Conservation (phyloP, 345 rosid species). For the Gossypium anomalum region DNA sequence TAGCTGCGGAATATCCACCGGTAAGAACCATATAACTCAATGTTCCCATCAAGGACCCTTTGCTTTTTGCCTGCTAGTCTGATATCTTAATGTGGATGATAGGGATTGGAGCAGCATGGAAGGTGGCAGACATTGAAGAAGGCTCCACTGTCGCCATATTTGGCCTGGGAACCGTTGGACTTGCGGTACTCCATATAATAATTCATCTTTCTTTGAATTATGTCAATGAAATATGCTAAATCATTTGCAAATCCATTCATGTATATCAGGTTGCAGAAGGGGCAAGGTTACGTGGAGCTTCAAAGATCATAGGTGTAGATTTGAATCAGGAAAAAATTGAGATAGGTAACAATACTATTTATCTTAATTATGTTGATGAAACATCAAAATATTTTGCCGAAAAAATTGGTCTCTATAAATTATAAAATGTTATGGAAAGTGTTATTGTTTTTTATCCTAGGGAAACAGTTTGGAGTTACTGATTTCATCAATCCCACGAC, state of each 20-base stretch:
- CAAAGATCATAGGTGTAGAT: conserved; percentile 64
- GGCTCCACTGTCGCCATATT: conserved; percentile 71
- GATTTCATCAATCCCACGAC: conserved; percentile 59
- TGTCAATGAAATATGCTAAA: neutral
- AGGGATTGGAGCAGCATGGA: conserved; percentile 76
- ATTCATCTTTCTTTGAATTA: neutral
- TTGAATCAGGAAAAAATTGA: conserved; percentile 58
- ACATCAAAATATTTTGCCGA: neutral
- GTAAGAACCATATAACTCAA: conserved; percentile 18
- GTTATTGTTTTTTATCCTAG: conserved; percentile 18
- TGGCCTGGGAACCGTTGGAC: conserved; percentile 70
- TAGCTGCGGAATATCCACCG: conserved; percentile 61
- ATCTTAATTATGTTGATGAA: neutral
- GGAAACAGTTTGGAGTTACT: conserved; percentile 56
- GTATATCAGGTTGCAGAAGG: conserved; percentile 57
- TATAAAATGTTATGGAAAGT: no score
- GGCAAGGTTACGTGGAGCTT: conserved; percentile 50
- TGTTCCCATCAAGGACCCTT: neutral
- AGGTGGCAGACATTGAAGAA: conserved; percentile 47
- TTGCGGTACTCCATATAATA: conserved; percentile 43
- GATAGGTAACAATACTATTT: conserved; percentile 27
- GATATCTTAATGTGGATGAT: neutral
- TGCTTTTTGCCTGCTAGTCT: neutral
- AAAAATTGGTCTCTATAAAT: no score
- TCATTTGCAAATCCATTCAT: neutral